Evolutionary conservation across 176 grass and related monocot genomes (phyloP).

Genomic region (Paspalum vaginatum): DNA sequence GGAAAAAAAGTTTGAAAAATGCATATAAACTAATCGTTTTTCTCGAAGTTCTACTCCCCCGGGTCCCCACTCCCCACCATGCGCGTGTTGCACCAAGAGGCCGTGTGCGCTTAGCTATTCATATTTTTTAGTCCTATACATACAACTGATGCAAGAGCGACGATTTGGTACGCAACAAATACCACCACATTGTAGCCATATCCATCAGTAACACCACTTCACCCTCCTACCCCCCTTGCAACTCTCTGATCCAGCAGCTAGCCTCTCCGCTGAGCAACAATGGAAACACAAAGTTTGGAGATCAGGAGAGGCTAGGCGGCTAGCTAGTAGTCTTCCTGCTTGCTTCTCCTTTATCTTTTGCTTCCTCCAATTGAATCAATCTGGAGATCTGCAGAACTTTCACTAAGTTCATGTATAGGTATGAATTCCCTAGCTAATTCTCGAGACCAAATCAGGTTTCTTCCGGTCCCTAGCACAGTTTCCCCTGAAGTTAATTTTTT

Average conservation of each 20-base stretch:
- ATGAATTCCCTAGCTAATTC: not conserved
- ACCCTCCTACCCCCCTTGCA: not conserved
- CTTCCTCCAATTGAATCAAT: not conserved
- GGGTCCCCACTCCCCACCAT: not conserved
- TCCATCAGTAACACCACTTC: not conserved
- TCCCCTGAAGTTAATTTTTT: not conserved
- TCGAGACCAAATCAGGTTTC: not conserved
- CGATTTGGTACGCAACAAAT: slow-evolving; percentile 13
- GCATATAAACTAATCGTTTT: not conserved
- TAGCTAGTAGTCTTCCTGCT: no score
- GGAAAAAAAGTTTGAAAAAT: not conserved
- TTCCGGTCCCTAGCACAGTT: not conserved
- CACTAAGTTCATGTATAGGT: not conserved
- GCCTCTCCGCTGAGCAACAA: not conserved
- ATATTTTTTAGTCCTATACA: not conserved
- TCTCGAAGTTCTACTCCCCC: not conserved
- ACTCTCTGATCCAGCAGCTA: not conserved
- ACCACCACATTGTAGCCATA: slow-evolving; percentile 1
- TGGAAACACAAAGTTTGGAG: not conserved
- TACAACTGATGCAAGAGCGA: not conserved
- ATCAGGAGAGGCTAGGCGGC: not conserved
- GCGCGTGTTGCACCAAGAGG: not conserved
- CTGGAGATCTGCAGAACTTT: not conserved
- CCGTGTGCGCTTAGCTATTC: not conserved
- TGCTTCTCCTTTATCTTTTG: no score